Base-by-base conservation (phyloP, 495 filamentous ascomycete species). In the Aspergillus incahuasiensis region DNA sequence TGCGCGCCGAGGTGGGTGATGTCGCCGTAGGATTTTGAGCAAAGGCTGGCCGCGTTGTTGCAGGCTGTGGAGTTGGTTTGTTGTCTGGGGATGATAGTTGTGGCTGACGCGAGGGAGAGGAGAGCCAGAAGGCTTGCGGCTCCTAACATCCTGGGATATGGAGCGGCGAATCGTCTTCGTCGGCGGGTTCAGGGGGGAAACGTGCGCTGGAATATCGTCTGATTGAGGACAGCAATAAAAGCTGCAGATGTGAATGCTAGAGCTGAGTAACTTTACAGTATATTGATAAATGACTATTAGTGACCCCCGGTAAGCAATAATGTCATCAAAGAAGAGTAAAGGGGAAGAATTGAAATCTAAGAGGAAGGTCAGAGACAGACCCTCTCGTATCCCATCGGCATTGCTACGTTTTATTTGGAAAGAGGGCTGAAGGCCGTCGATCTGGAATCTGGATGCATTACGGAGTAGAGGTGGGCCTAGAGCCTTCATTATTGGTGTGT, bases 1-100 rank as follows among this genome's bases (percentile, higher is more conserved):
- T 86, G 87, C 41, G 86, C 82, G 13, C 83, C 83, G 5, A 86
- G 72, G 63, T 84, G 78, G 34, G 83, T 85, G 55, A 86, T 81
- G 51, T 82, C 79, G 56, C 77, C 78, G 65, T 85, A 86, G 15
- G 76, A 66, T 59, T 77, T 78, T 52, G 68, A 70, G 74, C 83
- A 86, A 22, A 86, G 74, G 41, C 72, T 69, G 11, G 83, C 79
- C 5, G 79, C 82, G 65, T 85, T 85, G 66, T 86, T 86, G 77
- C 83, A 86, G 35, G 74, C 75, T 38, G 69, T 77, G 38, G 48
- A n/a, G 12, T 35, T 35, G 32, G 32, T 6, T 15, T 35, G 59
- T 13, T 62, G 59, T 40, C 73, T 72, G 35, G 64, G 51, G 9
- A 60, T 55, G 12, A 73, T 45, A 15, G 66, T 57, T 51, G 64